These are phyloP conservation scores for Macaranga tanarius DNA, from an alignment of 441 rosid genomes.

Conservation along the genomic window DNA sequence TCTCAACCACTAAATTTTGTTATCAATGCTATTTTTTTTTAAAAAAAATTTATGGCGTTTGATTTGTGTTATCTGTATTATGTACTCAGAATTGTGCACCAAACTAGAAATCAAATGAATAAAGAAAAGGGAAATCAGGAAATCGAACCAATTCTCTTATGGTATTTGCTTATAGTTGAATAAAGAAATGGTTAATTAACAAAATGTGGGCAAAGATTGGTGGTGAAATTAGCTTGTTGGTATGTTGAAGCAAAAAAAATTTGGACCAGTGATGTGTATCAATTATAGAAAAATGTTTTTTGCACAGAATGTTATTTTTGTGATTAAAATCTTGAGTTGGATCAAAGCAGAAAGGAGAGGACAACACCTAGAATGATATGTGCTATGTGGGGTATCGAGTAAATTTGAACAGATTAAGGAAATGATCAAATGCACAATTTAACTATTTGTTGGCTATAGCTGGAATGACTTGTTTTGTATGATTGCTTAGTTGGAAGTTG, in stretches of 20 bases:
- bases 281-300: too few relatives aligned
- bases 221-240: not conserved
- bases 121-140: not conserved
- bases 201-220: not conserved
- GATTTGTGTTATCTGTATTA: not conserved
- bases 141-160: too few relatives aligned
- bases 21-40: not conserved
- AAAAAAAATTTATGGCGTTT: not conserved
- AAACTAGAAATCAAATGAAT: not conserved
- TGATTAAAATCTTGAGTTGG: too few relatives aligned
- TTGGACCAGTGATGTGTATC: not conserved
- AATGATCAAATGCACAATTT: not conserved
- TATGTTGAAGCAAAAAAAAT: not conserved
- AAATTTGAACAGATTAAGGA: not conserved
- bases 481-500: not conserved
- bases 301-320: not conserved
- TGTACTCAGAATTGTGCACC: not conserved
- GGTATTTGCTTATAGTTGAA: too few relatives aligned
- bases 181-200: too few relatives aligned
- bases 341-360: not conserved
- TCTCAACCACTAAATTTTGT: not conserved
- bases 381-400: not conserved
- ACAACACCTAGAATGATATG: not conserved
- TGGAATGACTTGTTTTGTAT: not conserved
- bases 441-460: not conserved